These are phyloP conservation scores for Nematocida sp. DNA, from an alignment of 371 early-diverging fungal genomes.

Conservation along the genomic window DNA sequence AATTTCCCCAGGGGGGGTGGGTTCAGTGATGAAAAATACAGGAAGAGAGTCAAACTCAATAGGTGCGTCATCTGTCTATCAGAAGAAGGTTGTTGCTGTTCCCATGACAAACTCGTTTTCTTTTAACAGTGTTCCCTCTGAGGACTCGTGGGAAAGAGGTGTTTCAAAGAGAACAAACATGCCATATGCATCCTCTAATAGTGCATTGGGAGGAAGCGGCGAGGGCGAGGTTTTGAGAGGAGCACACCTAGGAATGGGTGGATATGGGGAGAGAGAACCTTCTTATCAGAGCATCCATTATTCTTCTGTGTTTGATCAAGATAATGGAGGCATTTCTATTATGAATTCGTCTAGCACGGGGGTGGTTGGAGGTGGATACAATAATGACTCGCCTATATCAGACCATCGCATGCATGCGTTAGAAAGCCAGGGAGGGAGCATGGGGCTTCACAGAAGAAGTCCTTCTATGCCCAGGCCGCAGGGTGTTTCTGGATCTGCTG, in stretches of 20 bases:
- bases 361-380: background rate
- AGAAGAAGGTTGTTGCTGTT: background rate
- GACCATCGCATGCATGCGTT: background rate
- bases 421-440: background rate
- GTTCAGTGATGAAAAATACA: background rate
- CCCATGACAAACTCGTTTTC: background rate
- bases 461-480: background rate
- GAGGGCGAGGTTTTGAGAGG: background rate
- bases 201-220: background rate
- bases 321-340: background rate
- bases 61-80: background rate
- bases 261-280: background rate
- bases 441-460: background rate
- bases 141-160: background rate
- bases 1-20: background rate
- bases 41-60: background rate
- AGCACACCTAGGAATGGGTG: background rate
- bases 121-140: background rate
- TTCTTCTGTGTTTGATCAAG: background rate
- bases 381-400: background rate
- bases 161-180: background rate
- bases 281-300: background rate
- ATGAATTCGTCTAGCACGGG: background rate
- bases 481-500: background rate
- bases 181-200: background rate